These are phyloP conservation scores for Mycena vitilis DNA, from an alignment of 768 basidiomycete species.

Conservation along the genomic window DNA sequence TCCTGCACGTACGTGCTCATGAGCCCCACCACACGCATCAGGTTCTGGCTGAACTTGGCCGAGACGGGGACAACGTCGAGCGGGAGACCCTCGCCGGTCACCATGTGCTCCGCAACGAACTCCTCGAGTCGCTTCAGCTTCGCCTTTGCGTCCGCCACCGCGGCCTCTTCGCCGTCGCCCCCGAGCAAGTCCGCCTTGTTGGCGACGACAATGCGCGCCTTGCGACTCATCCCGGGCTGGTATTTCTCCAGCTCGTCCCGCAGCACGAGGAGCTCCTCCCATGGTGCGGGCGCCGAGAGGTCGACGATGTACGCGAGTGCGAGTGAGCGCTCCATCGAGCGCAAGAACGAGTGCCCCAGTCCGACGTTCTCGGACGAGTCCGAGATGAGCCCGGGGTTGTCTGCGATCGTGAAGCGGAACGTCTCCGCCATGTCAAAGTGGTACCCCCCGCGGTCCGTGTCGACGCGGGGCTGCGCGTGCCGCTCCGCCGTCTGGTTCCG, in stretches of 20 bases:
- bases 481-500: constrained; percentile 55
- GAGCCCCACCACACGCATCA: constrained; percentile 72
- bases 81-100: constrained; percentile 41
- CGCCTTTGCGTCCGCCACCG: constrained; percentile 63
- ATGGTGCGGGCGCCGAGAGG: constrained; percentile 77
- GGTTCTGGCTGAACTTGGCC: constrained; percentile 88
- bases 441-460: constrained; percentile 52
- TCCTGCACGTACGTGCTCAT: constrained; percentile 75
- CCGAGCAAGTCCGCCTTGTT: constrained; percentile 95
- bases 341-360: constrained; percentile 92
- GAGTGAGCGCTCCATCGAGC: constrained; percentile 91
- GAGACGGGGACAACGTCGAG: constrained; percentile 86
- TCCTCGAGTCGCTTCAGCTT: constrained; percentile 70
- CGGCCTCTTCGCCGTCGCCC: constrained; percentile 56
- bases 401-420: constrained; percentile 94
- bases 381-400: constrained; percentile 94
- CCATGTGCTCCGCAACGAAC: constrained; percentile 64
- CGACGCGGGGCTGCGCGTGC: constrained; percentile 28
- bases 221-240: constrained; percentile 79
- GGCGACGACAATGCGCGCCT: constrained; percentile 85
- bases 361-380: constrained; percentile 90
- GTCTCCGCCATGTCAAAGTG: constrained; percentile 74
- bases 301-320: constrained; percentile 95
- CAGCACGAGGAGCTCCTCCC: constrained; percentile 80
- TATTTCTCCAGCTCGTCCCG: constrained; percentile 88